These are phyloP conservation scores for Lactifluus volemus DNA, from an alignment of 768 basidiomycete species.

Conservation along the genomic window DNA sequence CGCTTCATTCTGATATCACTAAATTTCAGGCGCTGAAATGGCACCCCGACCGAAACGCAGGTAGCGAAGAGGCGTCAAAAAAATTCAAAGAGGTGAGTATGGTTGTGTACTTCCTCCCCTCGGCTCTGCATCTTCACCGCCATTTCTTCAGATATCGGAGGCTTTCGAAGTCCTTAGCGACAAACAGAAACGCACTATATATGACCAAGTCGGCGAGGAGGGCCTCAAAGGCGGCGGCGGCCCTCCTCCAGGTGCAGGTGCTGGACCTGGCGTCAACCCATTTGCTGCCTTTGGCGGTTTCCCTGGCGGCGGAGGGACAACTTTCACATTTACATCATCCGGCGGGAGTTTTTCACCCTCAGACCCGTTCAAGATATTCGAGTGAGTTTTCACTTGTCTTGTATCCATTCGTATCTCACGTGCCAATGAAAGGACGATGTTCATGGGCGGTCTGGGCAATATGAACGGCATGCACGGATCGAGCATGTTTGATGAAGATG, in stretches of 20 bases:
- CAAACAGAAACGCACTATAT: conserved; percentile 72
- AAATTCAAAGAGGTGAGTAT: conserved; percentile 83
- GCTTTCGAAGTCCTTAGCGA: conserved; percentile 94
- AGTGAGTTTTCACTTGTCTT: conserved; percentile 42
- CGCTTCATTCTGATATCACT: conserved; percentile 1
- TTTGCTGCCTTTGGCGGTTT: conserved; percentile 32
- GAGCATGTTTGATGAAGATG: conserved; percentile 27
- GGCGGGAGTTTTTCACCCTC: conserved; percentile 56
- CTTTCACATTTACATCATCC: conserved; percentile 45
- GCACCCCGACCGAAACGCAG: conserved; percentile 89
- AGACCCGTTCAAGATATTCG: conserved; percentile 85
- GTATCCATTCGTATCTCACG: not conserved
- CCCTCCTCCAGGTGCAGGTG: conserved; percentile 37
- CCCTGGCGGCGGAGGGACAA: conserved; percentile 39
- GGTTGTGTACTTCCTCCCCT: too few species aligned
- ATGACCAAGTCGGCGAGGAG: conserved; percentile 93
- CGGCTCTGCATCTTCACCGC: not conserved
- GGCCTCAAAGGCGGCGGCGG: conserved; percentile 72
- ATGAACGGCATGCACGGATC: conserved; percentile 27
- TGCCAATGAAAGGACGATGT: conserved; percentile 44
- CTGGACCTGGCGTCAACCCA: conserved; percentile 35
- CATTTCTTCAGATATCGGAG: conserved; percentile 65
- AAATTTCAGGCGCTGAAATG: conserved; percentile 68
- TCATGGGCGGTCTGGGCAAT: conserved; percentile 33
- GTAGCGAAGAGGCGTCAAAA: conserved; percentile 74